Conservation (phyloP, 257 asterid genomes). For the Solanum clarkiae region DNA sequence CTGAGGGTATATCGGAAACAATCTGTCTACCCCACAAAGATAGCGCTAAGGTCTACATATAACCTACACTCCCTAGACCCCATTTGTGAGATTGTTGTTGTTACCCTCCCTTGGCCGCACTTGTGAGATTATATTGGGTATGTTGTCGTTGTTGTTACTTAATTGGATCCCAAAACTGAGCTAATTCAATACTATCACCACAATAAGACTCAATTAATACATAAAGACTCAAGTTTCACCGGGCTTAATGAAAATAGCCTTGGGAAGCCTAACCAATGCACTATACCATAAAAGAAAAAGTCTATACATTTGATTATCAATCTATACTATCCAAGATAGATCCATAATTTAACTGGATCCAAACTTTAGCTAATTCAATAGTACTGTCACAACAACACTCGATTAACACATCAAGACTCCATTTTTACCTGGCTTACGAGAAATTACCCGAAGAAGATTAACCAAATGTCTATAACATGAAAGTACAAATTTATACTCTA, state of each 20-base stretch:
- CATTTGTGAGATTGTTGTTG: too few relatives aligned
- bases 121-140: too few relatives aligned
- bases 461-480: neutral
- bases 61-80: too few relatives aligned
- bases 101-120: too few relatives aligned
- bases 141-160: too few relatives aligned
- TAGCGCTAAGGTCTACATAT: too few relatives aligned
- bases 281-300: neutral
- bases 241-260: neutral
- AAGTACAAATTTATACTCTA: neutral
- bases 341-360: neutral
- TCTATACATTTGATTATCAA: neutral
- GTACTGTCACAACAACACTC: neutral
- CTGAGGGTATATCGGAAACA: too few relatives aligned
- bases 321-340: neutral
- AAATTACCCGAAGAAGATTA: neutral
- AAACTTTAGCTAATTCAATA: neutral
- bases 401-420: neutral
- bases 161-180: neutral
- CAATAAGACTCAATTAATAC: neutral
- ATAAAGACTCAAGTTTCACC: neutral
- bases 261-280: neutral
- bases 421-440: neutral
- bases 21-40: too few relatives aligned
- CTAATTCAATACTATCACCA: neutral